These are phyloP conservation scores for Iris macrosiphon DNA, from an alignment of 106 monocot genomes.

Conservation along the genomic window DNA sequence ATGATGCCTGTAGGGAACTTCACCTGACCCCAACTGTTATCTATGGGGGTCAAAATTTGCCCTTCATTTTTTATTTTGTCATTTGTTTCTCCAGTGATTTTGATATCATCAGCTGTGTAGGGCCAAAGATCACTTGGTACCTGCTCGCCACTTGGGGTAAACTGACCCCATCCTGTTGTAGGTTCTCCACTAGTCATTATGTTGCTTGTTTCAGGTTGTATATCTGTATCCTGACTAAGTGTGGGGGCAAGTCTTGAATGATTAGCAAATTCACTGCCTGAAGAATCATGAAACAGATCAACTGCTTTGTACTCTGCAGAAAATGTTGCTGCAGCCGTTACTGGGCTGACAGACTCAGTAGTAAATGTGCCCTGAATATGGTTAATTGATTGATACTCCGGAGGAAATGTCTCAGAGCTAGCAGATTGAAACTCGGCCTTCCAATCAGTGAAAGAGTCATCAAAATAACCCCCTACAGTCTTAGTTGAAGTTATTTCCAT, in stretches of 20 bases:
- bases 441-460: conserved; percentile 46
- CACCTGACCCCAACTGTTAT: no score
- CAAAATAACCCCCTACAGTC: conserved; percentile 7
- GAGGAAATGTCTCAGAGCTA: neutral
- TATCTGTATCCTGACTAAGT: no score
- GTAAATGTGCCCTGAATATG: no score
- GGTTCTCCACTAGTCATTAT: neutral
- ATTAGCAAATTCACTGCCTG: neutral
- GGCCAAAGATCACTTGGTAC: conserved; percentile 10
- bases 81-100: no score
- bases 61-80: no score
- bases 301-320: neutral
- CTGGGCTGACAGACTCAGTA: no score
- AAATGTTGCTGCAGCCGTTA: neutral
- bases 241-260: neutral
- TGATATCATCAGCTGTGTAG: neutral
- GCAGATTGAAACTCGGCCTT: conserved; percentile 63
- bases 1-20: no score
- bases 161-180: neutral
- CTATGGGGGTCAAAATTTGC: no score
- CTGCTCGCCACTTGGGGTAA: neutral
- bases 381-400: neutral
- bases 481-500: conserved; percentile 9
- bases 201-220: neutral
- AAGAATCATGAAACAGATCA: neutral